Percentiles rank a stretch among this genome's conserved stretches.
Evolutionary conservation across 129 eudicot genomes (phyloP).

Genomic region (Centella asiatica): DNA sequence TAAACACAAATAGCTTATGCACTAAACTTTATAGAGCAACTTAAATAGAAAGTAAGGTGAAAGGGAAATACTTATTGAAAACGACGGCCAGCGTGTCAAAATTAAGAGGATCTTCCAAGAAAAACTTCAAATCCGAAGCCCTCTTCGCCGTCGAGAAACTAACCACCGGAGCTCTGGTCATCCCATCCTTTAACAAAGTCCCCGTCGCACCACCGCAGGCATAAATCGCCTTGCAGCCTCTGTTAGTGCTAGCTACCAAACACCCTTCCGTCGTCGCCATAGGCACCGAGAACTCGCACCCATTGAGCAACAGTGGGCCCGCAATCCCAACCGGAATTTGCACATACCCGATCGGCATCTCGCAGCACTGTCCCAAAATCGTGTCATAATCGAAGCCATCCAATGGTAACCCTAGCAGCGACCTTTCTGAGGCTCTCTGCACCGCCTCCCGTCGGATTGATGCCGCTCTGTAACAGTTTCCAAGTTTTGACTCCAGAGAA

Average conservation of each 20-base stretch:
- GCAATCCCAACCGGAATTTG: constrained; percentile 46
- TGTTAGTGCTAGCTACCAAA: constrained; percentile 48
- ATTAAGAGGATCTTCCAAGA: constrained; percentile 41
- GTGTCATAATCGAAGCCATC: constrained; percentile 41
- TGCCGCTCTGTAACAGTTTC: constrained; percentile 37
- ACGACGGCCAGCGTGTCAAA: constrained; percentile 38
- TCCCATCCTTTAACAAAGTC: constrained; percentile 42
- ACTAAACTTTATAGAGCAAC: too few species aligned
- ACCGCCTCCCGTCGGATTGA: constrained; percentile 38
- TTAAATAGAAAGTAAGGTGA: background rate
- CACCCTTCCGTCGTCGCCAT: constrained; percentile 56
- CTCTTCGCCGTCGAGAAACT: constrained; percentile 35
- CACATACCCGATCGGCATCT: constrained; percentile 46
- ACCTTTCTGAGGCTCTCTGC: constrained; percentile 27
- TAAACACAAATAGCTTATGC: background rate
- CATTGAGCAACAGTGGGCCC: constrained; percentile 45
- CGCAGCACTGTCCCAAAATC: constrained; percentile 46
- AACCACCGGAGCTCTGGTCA: constrained; percentile 51
- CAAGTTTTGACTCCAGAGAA: constrained; percentile 28
- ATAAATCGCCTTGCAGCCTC: constrained; percentile 46
- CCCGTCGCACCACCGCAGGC: constrained; percentile 43
- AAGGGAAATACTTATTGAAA: constrained; percentile 24
- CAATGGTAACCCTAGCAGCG: constrained; percentile 26
- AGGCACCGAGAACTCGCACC: constrained; percentile 36
- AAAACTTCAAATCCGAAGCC: constrained; percentile 34